Percentiles rank a stretch among this genome's conserved stretches.
phyloP scores from a whole-genome alignment of 176 grass and related monocot species.

The Hsuehochloa calcarea region DNA sequence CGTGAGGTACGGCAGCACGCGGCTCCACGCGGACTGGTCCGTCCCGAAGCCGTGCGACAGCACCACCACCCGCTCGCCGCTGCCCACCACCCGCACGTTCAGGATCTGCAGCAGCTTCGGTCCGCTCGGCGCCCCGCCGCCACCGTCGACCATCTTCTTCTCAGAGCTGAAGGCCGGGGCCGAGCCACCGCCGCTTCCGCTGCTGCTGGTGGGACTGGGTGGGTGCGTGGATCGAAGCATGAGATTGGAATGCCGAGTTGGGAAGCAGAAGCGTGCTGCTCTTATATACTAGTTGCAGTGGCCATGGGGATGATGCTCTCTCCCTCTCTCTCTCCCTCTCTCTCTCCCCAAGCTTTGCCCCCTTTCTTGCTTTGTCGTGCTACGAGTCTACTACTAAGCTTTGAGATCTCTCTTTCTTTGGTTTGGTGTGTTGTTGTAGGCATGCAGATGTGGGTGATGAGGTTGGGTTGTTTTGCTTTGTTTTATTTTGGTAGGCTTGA shows the following conservation, averaged over 20 bases:
- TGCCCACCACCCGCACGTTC: slow-evolving; percentile 78
- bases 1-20: slow-evolving; percentile 79
- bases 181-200: slow-evolving; percentile 6
- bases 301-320: slow-evolving; percentile 14
- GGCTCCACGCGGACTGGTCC: slow-evolving; percentile 94
- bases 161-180: slow-evolving; percentile 26
- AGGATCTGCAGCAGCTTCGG: slow-evolving; percentile 87
- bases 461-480: background rate
- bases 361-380: background rate
- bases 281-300: slow-evolving; percentile 30
- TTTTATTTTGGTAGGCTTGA: background rate
- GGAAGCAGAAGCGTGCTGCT: background rate
- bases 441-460: background rate
- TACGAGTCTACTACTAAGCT: background rate
- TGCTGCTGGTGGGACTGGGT: slow-evolving; percentile 30
- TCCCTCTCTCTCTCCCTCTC: background rate
- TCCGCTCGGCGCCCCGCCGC: slow-evolving; percentile 44
- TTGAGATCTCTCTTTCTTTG: background rate
- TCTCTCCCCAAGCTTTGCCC: background rate
- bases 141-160: slow-evolving; percentile 31
- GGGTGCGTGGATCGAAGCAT: slow-evolving; percentile 47
- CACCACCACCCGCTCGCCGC: slow-evolving; percentile 73
- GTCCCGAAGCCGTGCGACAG: slow-evolving; percentile 95
- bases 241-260: background rate
- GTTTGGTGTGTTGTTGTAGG: background rate